A percentile compares a stretch with the other conserved stretches of the same genome.
Conservation (phyloP, 345 rosid genomes). For the Erysimum cheiranthoides region DNA sequence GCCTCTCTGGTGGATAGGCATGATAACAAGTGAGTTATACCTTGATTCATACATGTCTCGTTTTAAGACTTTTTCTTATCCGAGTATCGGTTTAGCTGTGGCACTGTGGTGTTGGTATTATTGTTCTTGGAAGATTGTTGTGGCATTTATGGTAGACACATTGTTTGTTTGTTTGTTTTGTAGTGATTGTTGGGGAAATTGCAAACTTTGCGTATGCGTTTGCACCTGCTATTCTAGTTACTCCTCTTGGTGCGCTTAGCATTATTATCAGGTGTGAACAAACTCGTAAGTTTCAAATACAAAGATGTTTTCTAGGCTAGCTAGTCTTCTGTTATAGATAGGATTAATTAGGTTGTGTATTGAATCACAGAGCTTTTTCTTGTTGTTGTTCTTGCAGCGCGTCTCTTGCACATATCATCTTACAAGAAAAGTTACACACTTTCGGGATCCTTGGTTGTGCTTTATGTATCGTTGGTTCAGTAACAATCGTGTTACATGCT, state of each 20-base stretch:
- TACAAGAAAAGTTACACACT: slow-evolving; percentile 69
- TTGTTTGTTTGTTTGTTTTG: slow-evolving; percentile 36
- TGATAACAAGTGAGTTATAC: slow-evolving; percentile 83
- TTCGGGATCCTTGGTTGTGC: slow-evolving; percentile 90
- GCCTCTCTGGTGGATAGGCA: slow-evolving; percentile 96
- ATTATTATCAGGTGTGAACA: slow-evolving; percentile 70
- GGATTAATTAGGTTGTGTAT: not conserved
- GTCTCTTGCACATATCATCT: slow-evolving; percentile 77
- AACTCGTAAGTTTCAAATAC: slow-evolving; percentile 2
- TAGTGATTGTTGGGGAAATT: slow-evolving; percentile 91
- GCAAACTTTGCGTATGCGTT: slow-evolving; percentile 92
- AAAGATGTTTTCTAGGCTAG: not conserved
- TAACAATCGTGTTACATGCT: slow-evolving; percentile 86
- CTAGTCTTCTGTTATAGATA: not conserved
- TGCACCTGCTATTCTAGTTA: slow-evolving; percentile 88
- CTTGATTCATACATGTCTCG: not conserved
- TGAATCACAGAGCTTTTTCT: not conserved
- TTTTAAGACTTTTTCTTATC: slow-evolving; percentile 2
- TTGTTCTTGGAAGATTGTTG: not conserved
- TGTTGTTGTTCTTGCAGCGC: slow-evolving; percentile 58
- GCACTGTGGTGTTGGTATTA: not conserved
- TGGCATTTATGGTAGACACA: not conserved
- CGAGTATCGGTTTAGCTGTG: not conserved
- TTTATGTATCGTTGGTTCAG: slow-evolving; percentile 88
- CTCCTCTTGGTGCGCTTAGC: slow-evolving; percentile 93